Evolutionary conservation across 2,329 filamentous ascomycete species (phyloP), one percentile per base, ranked within the genome.

Genomic region (Ophiostoma piceae): DNA sequence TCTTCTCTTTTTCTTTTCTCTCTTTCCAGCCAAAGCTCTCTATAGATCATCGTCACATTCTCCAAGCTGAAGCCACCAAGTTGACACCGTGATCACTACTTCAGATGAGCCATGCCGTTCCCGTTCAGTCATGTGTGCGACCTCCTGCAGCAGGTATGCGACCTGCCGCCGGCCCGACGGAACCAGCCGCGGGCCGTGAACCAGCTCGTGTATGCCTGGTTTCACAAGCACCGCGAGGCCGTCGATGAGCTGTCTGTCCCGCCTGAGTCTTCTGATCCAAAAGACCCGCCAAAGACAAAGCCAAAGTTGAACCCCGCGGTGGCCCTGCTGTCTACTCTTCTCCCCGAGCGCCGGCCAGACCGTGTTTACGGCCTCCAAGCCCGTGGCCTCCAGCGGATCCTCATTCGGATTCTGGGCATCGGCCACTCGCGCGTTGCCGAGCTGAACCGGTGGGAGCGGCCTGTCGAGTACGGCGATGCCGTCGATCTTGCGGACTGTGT

Each of bases 311-410:
- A 41, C n/a, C 88, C 74, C 81, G 83, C 1, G 80, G 86, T 66
- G 1, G 89, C 91, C 2, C 79, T 97, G 1, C 81, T 96, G 0
- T 94, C 91, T 1, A 88, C 89, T 2, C 79, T 97, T 0, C 84
- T 96, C 0, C 92, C 93, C 0, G 89, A 93, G 72, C 88, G 85
- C 73, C 84, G 92, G 68, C 88, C 87, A 2, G 92, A 96, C 76
- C 86, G 92, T 37, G 90, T 94, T 1, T 96, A 94, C 76, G 85
- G 83, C 51, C 82, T 96, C 1, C 87, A 91, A 75, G 81, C 86
- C 6, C 76, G 80, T 9, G 83, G 81, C 0, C 81, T 97, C 0
- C 85, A 88, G 70, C 86, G 84, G 68, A 85, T 92, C n/a, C 83
- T 97, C 19, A 85, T 84, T 2, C 85, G 88, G 41, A 85, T 87